Evolutionary conservation across 2,329 filamentous ascomycete genomes (phyloP).

Genomic region (Colletotrichum nymphaeae): DNA sequence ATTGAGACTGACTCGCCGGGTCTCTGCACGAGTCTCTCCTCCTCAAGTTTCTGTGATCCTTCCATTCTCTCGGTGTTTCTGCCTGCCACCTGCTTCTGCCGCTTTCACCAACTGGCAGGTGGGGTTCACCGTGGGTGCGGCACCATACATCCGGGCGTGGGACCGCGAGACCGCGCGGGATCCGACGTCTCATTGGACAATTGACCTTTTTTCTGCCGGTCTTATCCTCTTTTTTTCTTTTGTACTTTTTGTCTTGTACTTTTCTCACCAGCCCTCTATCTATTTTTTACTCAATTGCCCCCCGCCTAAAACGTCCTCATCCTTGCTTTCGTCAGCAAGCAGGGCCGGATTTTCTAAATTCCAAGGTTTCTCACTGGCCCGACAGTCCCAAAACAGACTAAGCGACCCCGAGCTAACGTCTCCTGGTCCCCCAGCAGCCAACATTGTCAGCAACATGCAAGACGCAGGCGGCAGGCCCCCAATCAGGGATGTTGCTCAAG

Average conservation of each 20-base stretch:
- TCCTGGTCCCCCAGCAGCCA: conserved; percentile 21
- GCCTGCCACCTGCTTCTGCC: not conserved
- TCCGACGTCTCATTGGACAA: conserved; percentile 27
- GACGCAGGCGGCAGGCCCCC: not conserved
- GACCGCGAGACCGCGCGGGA: not conserved
- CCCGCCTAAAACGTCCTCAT: not conserved
- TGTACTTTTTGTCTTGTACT: not conserved
- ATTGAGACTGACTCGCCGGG: conserved; percentile 34
- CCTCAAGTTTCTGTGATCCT: no score
- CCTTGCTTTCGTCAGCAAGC: conserved; percentile 17
- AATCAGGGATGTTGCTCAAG: not conserved
- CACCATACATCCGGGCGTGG: conserved; percentile 10
- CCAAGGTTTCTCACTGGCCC: conserved; percentile 20
- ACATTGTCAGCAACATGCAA: conserved; percentile 1
- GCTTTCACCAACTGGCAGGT: not conserved
- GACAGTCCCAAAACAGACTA: not conserved
- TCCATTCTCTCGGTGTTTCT: not conserved
- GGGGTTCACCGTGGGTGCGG: conserved; percentile 1
- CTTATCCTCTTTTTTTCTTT: not conserved
- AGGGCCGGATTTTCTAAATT: conserved; percentile 31
- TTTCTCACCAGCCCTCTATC: not conserved
- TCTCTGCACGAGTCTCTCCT: not conserved
- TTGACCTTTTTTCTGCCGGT: conserved; percentile 5
- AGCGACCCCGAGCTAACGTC: not conserved
- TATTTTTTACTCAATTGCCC: not conserved